phyloP scores from a whole-genome alignment of 2,329 filamentous ascomycete genomes.

The Xylaria sp. region DNA sequence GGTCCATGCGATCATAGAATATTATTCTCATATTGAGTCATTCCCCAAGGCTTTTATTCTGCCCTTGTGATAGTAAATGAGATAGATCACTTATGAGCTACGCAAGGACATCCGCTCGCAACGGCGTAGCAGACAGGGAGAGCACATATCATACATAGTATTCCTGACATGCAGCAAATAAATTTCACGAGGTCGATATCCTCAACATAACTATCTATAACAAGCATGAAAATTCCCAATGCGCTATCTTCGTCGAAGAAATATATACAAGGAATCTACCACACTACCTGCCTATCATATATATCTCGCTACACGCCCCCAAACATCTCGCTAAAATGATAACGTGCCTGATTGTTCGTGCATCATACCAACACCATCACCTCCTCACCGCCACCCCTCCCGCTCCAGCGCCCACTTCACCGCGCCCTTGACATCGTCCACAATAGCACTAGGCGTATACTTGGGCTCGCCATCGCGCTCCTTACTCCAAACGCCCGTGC shows the following conservation, averaged over 20 bases:
- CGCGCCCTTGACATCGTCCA: slow-evolving; percentile 79
- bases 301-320: too few relatives aligned
- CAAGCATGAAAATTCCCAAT: neutral
- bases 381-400: slow-evolving; percentile 56
- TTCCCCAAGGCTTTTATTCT: too few relatives aligned
- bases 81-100: neutral
- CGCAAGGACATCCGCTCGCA: neutral
- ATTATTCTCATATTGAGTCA: too few relatives aligned
- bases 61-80: too few relatives aligned
- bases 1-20: too few relatives aligned
- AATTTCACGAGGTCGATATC: neutral
- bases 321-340: too few relatives aligned
- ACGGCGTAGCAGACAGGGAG: neutral
- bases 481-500: slow-evolving; percentile 78
- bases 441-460: slow-evolving; percentile 71
- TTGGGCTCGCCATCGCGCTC: slow-evolving; percentile 61
- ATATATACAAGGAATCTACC: neutral
- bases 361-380: neutral
- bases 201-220: neutral
- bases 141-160: neutral
- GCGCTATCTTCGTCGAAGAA: neutral
- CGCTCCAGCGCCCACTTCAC: slow-evolving; percentile 79
- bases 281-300: too few relatives aligned
- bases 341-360: too few relatives aligned
- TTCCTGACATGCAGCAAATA: neutral